A percentile compares a stretch with the other conserved stretches of the same genome.
phyloP scores from a whole-genome alignment of 1,139 yeast genomes.

The Taiozyma sp. region DNA sequence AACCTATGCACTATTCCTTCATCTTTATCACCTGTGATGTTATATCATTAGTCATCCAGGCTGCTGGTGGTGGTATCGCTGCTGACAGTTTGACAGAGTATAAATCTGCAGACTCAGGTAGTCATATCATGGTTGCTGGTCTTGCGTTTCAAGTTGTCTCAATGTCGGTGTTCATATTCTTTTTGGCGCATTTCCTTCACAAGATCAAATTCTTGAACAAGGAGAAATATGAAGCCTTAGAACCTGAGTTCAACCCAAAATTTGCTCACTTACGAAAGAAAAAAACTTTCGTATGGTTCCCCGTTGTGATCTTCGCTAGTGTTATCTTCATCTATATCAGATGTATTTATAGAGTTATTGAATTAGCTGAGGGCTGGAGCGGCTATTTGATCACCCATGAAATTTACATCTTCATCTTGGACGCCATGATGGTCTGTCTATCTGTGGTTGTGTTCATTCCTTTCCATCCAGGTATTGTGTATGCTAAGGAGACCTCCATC shows the following conservation, averaged over 20 bases:
- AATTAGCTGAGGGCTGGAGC: slow-evolving; percentile 70
- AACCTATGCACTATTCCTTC: slow-evolving; percentile 73
- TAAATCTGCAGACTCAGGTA: slow-evolving; percentile 43
- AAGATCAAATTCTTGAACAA: slow-evolving; percentile 28
- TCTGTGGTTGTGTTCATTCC: slow-evolving; percentile 41
- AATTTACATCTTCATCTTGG: slow-evolving; percentile 67
- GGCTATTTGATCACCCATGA: slow-evolving; percentile 72
- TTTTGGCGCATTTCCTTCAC: slow-evolving; percentile 51
- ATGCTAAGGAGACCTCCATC: slow-evolving; percentile 31
- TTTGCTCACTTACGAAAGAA: slow-evolving; percentile 13
- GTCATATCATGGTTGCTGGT: slow-evolving; percentile 79
- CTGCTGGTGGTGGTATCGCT: slow-evolving; percentile 76
- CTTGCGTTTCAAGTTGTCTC: slow-evolving; percentile 72
- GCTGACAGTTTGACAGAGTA: slow-evolving; percentile 37
- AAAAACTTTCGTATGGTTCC: slow-evolving; percentile 38
- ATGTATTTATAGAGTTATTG: slow-evolving; percentile 77
- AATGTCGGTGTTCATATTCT: slow-evolving; percentile 55
- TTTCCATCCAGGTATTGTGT: slow-evolving; percentile 58
- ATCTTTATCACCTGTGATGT: slow-evolving; percentile 65
- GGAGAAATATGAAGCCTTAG: slow-evolving; percentile 11
- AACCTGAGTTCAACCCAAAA: slow-evolving; percentile 22
- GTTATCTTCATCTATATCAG: slow-evolving; percentile 61
- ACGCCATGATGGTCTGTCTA: slow-evolving; percentile 59
- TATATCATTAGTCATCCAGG: slow-evolving; percentile 68
- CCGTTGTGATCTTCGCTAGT: slow-evolving; percentile 45